Evolutionary conservation across 179 eudicot species (phyloP).

Genomic region (Corrigiola litoralis): DNA sequence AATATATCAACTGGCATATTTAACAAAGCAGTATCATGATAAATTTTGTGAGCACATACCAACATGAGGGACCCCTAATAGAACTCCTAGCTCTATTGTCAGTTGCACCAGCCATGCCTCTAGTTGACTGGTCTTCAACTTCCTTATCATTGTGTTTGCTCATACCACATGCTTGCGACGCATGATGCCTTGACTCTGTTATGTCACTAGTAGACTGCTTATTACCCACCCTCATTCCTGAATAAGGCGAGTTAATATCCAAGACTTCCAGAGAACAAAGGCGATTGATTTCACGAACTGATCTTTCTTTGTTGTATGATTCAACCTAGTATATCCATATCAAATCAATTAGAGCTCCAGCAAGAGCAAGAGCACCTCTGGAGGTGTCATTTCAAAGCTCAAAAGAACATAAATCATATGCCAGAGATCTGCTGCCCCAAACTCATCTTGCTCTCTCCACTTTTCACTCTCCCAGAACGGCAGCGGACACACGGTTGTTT

Average conservation of each 20-base stretch:
- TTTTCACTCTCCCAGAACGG: too few relatives aligned
- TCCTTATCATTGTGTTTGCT: slow-evolving; percentile 33
- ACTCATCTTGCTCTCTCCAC: too few relatives aligned
- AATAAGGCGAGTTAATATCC: slow-evolving; percentile 13
- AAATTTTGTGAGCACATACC: slow-evolving; percentile 36
- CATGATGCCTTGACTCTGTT: slow-evolving; percentile 21
- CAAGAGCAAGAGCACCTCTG: too few relatives aligned
- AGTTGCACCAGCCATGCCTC: slow-evolving; percentile 28
- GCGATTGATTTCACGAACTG: slow-evolving; percentile 50
- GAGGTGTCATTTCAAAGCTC: too few relatives aligned
- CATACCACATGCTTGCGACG: slow-evolving; percentile 20
- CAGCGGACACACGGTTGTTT: too few relatives aligned
- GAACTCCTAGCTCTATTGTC: slow-evolving; percentile 27
- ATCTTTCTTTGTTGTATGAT: slow-evolving; percentile 49
- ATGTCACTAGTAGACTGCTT: slow-evolving; percentile 15
- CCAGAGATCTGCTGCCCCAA: too few relatives aligned
- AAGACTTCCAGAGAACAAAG: slow-evolving; percentile 28
- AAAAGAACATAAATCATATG: too few relatives aligned
- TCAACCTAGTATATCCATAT: slow-evolving; percentile 45
- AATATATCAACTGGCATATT: not conserved
- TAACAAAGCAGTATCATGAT: not conserved
- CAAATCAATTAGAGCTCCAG: slow-evolving; percentile 1
- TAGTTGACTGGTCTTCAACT: slow-evolving; percentile 32
- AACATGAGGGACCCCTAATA: slow-evolving; percentile 48
- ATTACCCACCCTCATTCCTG: slow-evolving; percentile 12